Evolutionary conservation across 345 rosid species (phyloP).

Genomic region (Diplotaxis tenuifolia): DNA sequence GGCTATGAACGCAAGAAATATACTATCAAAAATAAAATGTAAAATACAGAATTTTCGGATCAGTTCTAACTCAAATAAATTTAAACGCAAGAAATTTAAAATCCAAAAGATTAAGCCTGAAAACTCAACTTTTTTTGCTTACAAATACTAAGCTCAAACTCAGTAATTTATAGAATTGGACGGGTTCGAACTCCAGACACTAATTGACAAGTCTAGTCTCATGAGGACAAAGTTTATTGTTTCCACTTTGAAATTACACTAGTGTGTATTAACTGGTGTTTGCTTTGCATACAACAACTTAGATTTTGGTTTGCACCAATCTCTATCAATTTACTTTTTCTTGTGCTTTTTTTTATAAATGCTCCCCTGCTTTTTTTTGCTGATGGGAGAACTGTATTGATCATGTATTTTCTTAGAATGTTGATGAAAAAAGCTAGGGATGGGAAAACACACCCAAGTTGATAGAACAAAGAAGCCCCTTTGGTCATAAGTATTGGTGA

Average conservation of each 20-base stretch:
- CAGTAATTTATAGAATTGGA: too few relatives aligned
- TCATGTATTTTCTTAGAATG: constrained; percentile 49
- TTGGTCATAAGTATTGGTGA: not conserved
- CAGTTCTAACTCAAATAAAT: too few relatives aligned
- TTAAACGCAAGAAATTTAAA: too few relatives aligned
- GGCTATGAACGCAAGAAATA: too few relatives aligned
- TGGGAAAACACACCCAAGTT: constrained; percentile 66
- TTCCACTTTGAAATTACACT: not conserved
- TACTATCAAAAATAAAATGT: too few relatives aligned
- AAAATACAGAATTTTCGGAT: too few relatives aligned
- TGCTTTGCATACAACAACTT: not conserved
- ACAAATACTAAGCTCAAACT: too few relatives aligned
- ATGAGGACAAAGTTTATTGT: constrained; percentile 37
- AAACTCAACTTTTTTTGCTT: too few relatives aligned
- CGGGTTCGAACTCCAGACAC: too few relatives aligned
- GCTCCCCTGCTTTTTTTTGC: not conserved
- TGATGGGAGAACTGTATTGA: not conserved
- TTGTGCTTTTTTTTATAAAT: not conserved
- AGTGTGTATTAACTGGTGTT: constrained; percentile 6
- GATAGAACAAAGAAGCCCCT: constrained; percentile 51
- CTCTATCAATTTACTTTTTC: not conserved
- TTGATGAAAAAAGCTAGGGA: constrained; percentile 60
- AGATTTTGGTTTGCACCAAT: not conserved
- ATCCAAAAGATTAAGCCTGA: too few relatives aligned
- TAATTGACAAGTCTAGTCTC: not conserved